These are phyloP conservation scores for Spizellomyces sp. DNA, from an alignment of 192 early-diverging fungal species.

Conservation along the genomic window DNA sequence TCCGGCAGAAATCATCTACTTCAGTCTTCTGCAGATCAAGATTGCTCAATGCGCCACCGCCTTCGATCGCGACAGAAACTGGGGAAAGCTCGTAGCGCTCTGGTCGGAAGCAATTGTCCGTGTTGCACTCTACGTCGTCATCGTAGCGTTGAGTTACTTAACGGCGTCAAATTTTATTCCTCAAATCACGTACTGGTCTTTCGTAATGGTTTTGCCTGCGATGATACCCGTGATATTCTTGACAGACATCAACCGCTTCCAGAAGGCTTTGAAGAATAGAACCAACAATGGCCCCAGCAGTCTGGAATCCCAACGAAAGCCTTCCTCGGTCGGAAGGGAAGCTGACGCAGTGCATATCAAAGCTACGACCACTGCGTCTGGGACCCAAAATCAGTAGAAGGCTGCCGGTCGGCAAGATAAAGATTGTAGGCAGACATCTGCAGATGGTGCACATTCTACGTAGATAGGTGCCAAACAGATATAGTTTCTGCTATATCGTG, in stretches of 20 bases:
- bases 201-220: conserved; percentile 2
- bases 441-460: no score
- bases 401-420: no score
- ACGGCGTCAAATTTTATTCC: background rate
- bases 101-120: background rate
- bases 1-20: background rate
- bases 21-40: background rate
- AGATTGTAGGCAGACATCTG: no score
- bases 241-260: background rate
- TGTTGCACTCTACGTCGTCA: background rate
- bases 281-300: background rate
- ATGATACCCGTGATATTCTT: background rate
- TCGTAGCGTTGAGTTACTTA: background rate
- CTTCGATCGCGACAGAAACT: background rate
- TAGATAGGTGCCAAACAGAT: no score
- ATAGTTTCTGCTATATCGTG: no score
- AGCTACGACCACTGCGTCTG: no score
- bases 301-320: no score
- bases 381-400: no score
- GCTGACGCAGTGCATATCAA: no score
- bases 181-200: background rate
- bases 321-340: no score
- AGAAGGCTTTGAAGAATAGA: background rate
- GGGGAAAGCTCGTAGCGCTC: background rate
- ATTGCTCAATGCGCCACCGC: background rate